These are phyloP conservation scores for Aspergillus proliferans DNA, from an alignment of 2,329 filamentous ascomycete genomes.

Conservation along the genomic window DNA sequence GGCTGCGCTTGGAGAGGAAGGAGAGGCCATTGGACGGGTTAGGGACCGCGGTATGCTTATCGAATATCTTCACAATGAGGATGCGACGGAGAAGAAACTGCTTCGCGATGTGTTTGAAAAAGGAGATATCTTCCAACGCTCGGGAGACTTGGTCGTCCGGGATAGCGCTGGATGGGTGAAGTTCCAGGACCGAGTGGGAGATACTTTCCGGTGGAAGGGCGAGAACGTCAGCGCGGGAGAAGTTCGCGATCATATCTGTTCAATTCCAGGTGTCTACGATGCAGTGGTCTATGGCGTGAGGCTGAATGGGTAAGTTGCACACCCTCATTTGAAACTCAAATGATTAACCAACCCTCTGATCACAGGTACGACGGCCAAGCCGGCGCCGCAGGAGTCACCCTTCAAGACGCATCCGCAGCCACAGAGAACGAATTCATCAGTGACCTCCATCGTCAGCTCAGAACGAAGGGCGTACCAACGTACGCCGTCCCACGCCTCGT, in stretches of 20 bases:
- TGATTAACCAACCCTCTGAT: constrained; percentile 1
- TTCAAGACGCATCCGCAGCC: constrained; percentile 26
- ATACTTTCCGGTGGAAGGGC: constrained; percentile 37
- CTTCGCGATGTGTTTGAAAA: constrained; percentile 41
- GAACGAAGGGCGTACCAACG: constrained; percentile 40
- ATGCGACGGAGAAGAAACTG: constrained; percentile 41
- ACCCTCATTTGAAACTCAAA: neutral
- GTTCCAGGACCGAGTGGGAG: constrained; percentile 41
- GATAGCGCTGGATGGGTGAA: constrained; percentile 39
- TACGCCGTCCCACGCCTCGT: constrained; percentile 45
- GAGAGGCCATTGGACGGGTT: constrained; percentile 42
- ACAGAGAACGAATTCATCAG: constrained; percentile 32
- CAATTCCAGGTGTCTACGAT: constrained; percentile 36
- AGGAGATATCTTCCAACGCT: constrained; percentile 42
- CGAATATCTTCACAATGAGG: constrained; percentile 38
- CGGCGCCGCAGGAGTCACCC: constrained; percentile 42
- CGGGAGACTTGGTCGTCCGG: constrained; percentile 40
- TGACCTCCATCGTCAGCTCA: constrained; percentile 32
- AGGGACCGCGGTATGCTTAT: constrained; percentile 34
- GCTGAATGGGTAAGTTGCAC: constrained; percentile 28
- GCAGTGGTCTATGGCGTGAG: constrained; percentile 42
- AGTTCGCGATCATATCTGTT: constrained; percentile 40
- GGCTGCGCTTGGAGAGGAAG: constrained; percentile 34
- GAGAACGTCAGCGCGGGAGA: constrained; percentile 45
- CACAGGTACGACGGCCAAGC: constrained; percentile 45